Evolutionary conservation across 2,329 filamentous ascomycete genomes (phyloP).

Genomic region (Grosmannia huntii): DNA sequence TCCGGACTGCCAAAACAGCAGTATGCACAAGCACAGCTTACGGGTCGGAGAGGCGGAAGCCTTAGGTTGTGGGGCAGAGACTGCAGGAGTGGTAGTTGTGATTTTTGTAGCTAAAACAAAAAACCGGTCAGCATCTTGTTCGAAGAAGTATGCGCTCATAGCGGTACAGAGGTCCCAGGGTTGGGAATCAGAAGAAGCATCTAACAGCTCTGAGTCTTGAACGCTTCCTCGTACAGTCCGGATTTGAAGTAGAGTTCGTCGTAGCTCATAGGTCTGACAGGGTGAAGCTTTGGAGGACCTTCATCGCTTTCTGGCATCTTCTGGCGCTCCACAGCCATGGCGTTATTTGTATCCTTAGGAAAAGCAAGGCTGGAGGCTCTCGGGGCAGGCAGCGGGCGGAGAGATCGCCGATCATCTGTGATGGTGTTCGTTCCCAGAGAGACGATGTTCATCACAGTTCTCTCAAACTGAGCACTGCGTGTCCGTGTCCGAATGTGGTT

Average conservation of each 20-base stretch:
- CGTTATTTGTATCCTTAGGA: conserved; percentile 15
- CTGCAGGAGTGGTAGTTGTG: conserved; percentile 22
- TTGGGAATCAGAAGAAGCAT: conserved; percentile 11
- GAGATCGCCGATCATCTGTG: conserved; percentile 11
- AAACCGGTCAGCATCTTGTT: conserved; percentile 12
- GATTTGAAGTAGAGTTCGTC: conserved; percentile 30
- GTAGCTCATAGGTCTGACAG: conserved; percentile 30
- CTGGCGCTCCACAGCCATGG: conserved; percentile 1
- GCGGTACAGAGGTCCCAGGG: neutral
- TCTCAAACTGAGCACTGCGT: conserved; percentile 37
- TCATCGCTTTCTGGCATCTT: conserved; percentile 34
- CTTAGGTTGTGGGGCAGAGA: conserved; percentile 20
- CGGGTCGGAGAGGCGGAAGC: conserved; percentile 23
- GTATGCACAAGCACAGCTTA: neutral
- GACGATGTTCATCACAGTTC: conserved; percentile 10
- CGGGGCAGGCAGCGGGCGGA: conserved; percentile 16
- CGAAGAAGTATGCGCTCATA: neutral
- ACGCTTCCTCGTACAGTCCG: neutral
- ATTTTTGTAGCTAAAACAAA: conserved; percentile 28
- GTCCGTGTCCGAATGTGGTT: conserved; percentile 31
- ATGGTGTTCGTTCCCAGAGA: conserved; percentile 3
- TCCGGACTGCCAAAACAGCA: neutral
- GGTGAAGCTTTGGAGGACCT: conserved; percentile 30
- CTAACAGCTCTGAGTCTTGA: neutral
- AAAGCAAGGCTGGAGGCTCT: conserved; percentile 23